These are phyloP conservation scores for Hypomyces perniciosus DNA, from an alignment of 2,329 filamentous ascomycete species.

Conservation along the genomic window DNA sequence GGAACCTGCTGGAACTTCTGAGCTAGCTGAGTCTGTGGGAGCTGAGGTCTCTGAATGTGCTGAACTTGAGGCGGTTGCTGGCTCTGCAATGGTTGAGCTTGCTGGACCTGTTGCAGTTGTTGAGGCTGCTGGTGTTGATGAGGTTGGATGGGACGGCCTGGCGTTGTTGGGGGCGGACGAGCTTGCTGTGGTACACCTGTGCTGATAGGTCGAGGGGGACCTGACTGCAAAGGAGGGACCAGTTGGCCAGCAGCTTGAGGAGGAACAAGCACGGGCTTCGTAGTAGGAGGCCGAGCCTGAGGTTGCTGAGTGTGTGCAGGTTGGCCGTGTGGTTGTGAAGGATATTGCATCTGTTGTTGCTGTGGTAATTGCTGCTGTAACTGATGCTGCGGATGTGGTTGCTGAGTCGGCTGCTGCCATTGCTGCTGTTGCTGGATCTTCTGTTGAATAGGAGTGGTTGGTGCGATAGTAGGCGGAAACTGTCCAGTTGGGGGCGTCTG, in stretches of 20 bases:
- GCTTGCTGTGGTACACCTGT: slow-evolving; percentile 21
- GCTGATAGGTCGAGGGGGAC: slow-evolving; percentile 22
- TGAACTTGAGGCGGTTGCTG: not conserved
- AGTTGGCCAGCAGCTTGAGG: slow-evolving; percentile 32
- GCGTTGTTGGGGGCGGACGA: slow-evolving; percentile 27
- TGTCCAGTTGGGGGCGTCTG: slow-evolving; percentile 22
- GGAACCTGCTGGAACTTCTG: slow-evolving; percentile 13
- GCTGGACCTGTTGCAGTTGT: slow-evolving; percentile 12
- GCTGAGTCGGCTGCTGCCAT: slow-evolving; percentile 12
- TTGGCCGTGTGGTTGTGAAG: slow-evolving; percentile 15
- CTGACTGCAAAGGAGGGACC: slow-evolving; percentile 30
- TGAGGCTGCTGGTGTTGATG: slow-evolving; percentile 20
- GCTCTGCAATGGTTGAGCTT: not conserved
- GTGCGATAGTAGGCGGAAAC: slow-evolving; percentile 19
- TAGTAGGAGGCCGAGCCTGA: slow-evolving; percentile 18
- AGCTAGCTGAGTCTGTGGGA: slow-evolving; percentile 6
- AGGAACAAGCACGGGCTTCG: slow-evolving; percentile 27
- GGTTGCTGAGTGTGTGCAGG: slow-evolving; percentile 17
- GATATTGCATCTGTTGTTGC: slow-evolving; percentile 18
- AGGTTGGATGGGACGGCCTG: slow-evolving; percentile 28
- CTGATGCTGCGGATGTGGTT: slow-evolving; percentile 15
- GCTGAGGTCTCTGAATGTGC: slow-evolving; percentile 4
- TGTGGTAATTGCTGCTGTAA: slow-evolving; percentile 17
- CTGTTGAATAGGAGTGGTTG: slow-evolving; percentile 18
- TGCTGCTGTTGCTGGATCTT: slow-evolving; percentile 19